These are phyloP conservation scores for Candida parachauliodes DNA, from an alignment of 805 yeast species.

Conservation along the genomic window DNA sequence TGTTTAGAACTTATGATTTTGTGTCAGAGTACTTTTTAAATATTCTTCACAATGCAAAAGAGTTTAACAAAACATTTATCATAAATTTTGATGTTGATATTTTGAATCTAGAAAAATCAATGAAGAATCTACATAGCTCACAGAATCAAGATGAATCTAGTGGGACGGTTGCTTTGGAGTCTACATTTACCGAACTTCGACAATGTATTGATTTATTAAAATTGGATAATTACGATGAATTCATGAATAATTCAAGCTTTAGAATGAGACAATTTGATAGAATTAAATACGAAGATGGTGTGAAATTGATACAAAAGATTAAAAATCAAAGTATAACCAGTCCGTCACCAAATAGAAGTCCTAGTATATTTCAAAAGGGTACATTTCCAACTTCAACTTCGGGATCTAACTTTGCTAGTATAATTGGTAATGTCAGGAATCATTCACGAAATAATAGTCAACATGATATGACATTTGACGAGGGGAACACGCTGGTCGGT, in stretches of 20 bases:
- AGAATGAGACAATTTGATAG: constrained; percentile 61
- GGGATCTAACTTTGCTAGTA: constrained; percentile 1
- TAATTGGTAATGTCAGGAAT: background rate
- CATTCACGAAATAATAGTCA: constrained; percentile 2
- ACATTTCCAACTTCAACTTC: constrained; percentile 3
- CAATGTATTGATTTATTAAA: constrained; percentile 74
- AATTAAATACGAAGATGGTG: constrained; percentile 70
- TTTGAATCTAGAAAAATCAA: constrained; percentile 58
- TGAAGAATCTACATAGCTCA: constrained; percentile 33
- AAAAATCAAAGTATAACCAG: constrained; percentile 12
- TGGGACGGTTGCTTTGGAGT: constrained; percentile 53
- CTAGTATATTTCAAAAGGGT: background rate
- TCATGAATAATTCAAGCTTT: constrained; percentile 45
- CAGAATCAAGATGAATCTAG: constrained; percentile 22
- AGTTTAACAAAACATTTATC: constrained; percentile 58
- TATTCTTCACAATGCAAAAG: constrained; percentile 51
- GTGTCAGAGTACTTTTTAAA: constrained; percentile 68
- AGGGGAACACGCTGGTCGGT: constrained; percentile 9
- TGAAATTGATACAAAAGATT: constrained; percentile 54
- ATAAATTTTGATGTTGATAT: constrained; percentile 78
- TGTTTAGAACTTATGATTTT: constrained; percentile 83
- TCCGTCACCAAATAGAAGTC: background rate
- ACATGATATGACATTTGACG: constrained; percentile 4
- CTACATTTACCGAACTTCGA: constrained; percentile 73
- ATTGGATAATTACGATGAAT: constrained; percentile 61